A percentile compares a stretch with the other conserved stretches of the same genome.
phyloP scores from a whole-genome alignment of 1,284 basidiomycete species.

The Clitocybe nebularis region DNA sequence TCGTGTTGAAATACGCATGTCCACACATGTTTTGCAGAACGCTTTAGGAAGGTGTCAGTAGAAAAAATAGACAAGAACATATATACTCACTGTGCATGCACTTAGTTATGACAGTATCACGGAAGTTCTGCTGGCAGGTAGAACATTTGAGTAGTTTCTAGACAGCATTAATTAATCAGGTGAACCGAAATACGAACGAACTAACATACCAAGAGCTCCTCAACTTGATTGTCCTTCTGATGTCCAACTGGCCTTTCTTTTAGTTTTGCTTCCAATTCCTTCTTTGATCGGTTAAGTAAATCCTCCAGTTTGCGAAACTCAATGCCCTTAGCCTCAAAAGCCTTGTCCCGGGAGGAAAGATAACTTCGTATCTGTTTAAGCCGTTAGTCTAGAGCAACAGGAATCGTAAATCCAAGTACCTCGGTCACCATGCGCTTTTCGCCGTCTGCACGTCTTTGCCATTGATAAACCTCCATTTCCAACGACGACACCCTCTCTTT shows the following conservation, averaged over 20 bases:
- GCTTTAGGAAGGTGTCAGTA: conserved; percentile 42
- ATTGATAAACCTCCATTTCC: conserved; percentile 36
- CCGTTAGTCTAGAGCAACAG: neutral
- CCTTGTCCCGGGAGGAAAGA: conserved; percentile 23
- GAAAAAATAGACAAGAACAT: conserved; percentile 1
- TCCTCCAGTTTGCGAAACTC: conserved; percentile 44
- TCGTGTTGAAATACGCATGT: conserved; percentile 83
- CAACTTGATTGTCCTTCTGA: conserved; percentile 6
- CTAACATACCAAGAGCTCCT: conserved; percentile 19
- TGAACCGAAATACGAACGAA: neutral
- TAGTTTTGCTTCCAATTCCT: conserved; percentile 51
- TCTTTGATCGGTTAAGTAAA: conserved; percentile 43
- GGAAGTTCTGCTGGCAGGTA: conserved; percentile 83
- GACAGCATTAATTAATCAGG: neutral
- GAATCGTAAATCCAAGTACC: conserved; percentile 19
- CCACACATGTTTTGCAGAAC: conserved; percentile 88
- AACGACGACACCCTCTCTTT: conserved; percentile 32
- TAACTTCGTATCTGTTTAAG: neutral
- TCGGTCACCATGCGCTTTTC: conserved; percentile 33
- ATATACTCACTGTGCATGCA: conserved; percentile 86
- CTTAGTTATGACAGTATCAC: conserved; percentile 85
- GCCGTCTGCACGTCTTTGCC: conserved; percentile 30
- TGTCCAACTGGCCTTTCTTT: conserved; percentile 31
- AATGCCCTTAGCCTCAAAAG: conserved; percentile 29
- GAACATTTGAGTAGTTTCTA: conserved; percentile 90